phyloP scores from a whole-genome alignment of 768 basidiomycete genomes.

The Suillus occidentalis region DNA sequence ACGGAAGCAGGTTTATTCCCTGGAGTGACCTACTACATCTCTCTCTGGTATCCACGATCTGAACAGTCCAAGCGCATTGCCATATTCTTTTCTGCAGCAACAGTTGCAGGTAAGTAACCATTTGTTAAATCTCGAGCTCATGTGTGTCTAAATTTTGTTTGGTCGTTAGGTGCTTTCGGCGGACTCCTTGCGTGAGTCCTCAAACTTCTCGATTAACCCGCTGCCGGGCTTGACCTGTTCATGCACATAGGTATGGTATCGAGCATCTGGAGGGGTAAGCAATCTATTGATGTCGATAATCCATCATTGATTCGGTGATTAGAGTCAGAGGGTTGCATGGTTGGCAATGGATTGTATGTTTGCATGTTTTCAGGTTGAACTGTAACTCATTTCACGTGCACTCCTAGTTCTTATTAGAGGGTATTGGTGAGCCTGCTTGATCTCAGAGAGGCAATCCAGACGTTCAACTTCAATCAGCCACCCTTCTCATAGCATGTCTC shows the following conservation, averaged over 20 bases:
- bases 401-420: conserved; percentile 32
- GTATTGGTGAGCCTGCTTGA: conserved; percentile 19
- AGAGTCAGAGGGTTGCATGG: conserved; percentile 31
- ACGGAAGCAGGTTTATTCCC: conserved; percentile 48
- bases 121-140: neutral
- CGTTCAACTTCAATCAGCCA: conserved; percentile 16
- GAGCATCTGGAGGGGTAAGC: conserved; percentile 35
- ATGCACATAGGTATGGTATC: conserved; percentile 32
- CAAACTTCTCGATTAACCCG: neutral
- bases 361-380: neutral
- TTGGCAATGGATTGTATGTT: conserved; percentile 40
- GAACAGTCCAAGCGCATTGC: conserved; percentile 61
- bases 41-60: conserved; percentile 58
- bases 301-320: neutral
- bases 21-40: conserved; percentile 45
- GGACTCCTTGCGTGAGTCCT: conserved; percentile 45
- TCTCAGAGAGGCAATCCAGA: neutral
- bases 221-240: neutral
- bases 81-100: conserved; percentile 65
- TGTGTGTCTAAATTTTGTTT: neutral
- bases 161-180: conserved; percentile 40
- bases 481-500: conserved; percentile 16
- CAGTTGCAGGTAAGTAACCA: conserved; percentile 42
- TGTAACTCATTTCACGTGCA: conserved; percentile 10
- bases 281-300: neutral